phyloP scores from a whole-genome alignment of 2,329 filamentous ascomycete species.

The Hypoxylon sp. region DNA sequence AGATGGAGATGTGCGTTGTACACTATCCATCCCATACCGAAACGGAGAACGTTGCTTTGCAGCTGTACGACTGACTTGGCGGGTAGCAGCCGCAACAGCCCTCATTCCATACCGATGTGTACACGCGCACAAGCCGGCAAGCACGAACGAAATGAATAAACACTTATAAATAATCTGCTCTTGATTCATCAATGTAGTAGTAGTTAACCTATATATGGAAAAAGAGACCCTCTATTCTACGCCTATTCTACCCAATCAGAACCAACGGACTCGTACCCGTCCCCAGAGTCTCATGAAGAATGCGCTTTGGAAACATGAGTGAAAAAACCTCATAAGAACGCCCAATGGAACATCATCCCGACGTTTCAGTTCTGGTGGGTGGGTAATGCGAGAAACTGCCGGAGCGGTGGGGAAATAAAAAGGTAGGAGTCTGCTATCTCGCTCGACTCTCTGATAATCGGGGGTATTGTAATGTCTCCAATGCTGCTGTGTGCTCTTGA shows the following conservation, averaged over 20 bases:
- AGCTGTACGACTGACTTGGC: slow-evolving; percentile 27
- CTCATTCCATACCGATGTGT: neutral
- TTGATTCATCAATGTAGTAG: slow-evolving; percentile 29
- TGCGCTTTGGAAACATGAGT: slow-evolving; percentile 16
- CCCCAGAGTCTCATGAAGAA: slow-evolving; percentile 12
- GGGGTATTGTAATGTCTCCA: neutral
- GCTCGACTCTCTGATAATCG: neutral
- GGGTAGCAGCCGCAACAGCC: slow-evolving; percentile 3
- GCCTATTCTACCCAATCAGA: slow-evolving; percentile 37
- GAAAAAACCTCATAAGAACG: slow-evolving; percentile 17
- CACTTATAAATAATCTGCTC: slow-evolving; percentile 18
- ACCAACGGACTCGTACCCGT: slow-evolving; percentile 13
- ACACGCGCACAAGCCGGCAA: slow-evolving; percentile 16
- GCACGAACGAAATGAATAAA: slow-evolving; percentile 7
- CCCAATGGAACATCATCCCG: slow-evolving; percentile 33
- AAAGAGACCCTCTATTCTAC: slow-evolving; percentile 9
- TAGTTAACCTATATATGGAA: slow-evolving; percentile 15
- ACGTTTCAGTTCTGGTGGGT: slow-evolving; percentile 28
- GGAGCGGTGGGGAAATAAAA: slow-evolving; percentile 18
- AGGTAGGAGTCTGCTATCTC: slow-evolving; percentile 1
- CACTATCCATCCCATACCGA: neutral
- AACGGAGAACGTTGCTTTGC: slow-evolving; percentile 28
- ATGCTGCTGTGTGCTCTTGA: slow-evolving; percentile 1
- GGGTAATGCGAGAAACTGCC: slow-evolving; percentile 4
- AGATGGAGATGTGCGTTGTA: neutral